Evolutionary conservation across 164 flowering plant genomes (phyloP), one percentile per base, ranked within the genome.

Genomic region (Vitis rotundifolia): DNA sequence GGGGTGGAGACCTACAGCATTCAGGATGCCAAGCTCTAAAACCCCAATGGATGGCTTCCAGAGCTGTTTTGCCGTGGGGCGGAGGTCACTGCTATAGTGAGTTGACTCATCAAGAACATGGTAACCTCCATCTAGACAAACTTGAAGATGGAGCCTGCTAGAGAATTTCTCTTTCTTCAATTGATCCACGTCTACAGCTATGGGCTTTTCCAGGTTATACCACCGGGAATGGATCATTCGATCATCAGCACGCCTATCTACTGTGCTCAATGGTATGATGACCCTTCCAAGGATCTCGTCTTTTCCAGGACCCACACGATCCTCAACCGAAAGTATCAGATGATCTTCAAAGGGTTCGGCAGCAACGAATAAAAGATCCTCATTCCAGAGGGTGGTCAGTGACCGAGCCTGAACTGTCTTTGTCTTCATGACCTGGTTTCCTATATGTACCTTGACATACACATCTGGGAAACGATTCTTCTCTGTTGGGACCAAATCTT

Each of bases 331-430:
- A 29, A 94, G 76, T 37, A 92, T 50, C 50, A 94, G 83, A 73
- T 84, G 93, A 66, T 94, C 98, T 59, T 94, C 98, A 75, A 92
- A 94, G 14, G 98, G 98, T 59, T 94, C 98, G 22, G 98, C 92
- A 60, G 92, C 92, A 63, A 94, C 95, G 72, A 94, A 89, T 63
- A 91, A 18, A 18, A 92, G 76, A 77, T 94, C 97, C 75, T 94
- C 97, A 65, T 94, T 91, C 98, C 98, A 94, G 2, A 89, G 60
- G 11, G 93, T 85, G 70, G 72, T 89, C 57, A 91, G 59, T 2
- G 76, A 82, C 15, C 86, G 83, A 65, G 94, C 79, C 78, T 87
- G 97, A 60, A 88, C 76, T 3, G 84, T 59, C 77, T 79, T 91
- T 28, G 98, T 94, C 72, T 81, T 90, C 83, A 87, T 22, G 2